Evolutionary conservation across 148 eudicot genomes (phyloP).

Genomic region (Oxyria digyna): DNA sequence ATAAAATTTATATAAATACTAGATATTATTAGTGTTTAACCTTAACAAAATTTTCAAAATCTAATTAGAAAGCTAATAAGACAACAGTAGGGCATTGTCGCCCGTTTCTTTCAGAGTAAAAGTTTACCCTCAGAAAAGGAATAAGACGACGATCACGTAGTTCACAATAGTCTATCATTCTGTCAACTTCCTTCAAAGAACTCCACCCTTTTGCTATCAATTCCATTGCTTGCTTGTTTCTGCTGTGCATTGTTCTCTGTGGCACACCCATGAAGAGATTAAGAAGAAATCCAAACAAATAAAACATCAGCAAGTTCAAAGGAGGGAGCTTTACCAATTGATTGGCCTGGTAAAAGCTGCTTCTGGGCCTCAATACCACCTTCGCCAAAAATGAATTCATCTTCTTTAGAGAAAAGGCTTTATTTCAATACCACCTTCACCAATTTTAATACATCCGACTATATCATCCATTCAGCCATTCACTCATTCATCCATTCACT

Average conservation of each 20-base stretch:
- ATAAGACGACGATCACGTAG: slow-evolving; percentile 71
- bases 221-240: slow-evolving; percentile 87
- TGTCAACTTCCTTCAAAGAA: slow-evolving; percentile 82
- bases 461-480: too few species aligned
- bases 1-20: not conserved
- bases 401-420: too few species aligned
- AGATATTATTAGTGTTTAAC: not conserved
- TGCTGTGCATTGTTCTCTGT: slow-evolving; percentile 77
- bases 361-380: slow-evolving; percentile 15
- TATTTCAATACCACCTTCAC: too few species aligned
- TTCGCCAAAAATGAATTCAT: slow-evolving; percentile 27
- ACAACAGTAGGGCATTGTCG: too few species aligned
- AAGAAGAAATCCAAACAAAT: slow-evolving; percentile 1
- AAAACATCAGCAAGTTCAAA: not conserved
- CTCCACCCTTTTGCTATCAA: slow-evolving; percentile 85
- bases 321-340: slow-evolving; percentile 25
- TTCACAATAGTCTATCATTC: slow-evolving; percentile 81
- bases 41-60: not conserved
- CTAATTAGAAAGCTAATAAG: not conserved
- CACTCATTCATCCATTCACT: too few species aligned
- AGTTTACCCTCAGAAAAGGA: slow-evolving; percentile 67
- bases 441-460: too few species aligned
- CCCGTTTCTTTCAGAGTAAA: not conserved
- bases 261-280: slow-evolving; percentile 6
- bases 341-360: slow-evolving; percentile 14